Base-by-base conservation (phyloP, 164 flowering plant species). In the Echeveria elegans region DNA sequence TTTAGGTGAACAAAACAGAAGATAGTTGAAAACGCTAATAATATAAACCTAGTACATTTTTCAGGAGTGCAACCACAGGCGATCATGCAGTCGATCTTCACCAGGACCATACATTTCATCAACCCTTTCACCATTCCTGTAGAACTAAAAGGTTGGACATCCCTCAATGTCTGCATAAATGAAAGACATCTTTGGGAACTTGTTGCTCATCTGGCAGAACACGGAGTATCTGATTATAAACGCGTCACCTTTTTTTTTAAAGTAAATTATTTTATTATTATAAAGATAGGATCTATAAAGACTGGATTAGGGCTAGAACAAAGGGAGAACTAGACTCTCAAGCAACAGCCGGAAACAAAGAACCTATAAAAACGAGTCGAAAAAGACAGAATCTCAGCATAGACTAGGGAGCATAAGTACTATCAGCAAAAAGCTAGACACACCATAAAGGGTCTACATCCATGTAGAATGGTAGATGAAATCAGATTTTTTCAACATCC, bases 41-140 rank as follows among this genome's bases (percentile, higher is more conserved):
- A 56, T 26, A 28, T 19, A 29, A 56, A 56, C 26, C 61, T 11
- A 56, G 61, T 10, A 56, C 32, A 53, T 53, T 15, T 28, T 67
- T 80, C 70, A 91, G 36, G 92, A 88, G 70, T 94, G 96, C 76
- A 91, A 74, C 99, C 97, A 94, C n/a, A 94, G 72, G 29, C 97
- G 90, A 66, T 94, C 98, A 68, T 83, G 95, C 45, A 89, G 79
- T 60, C 99, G 75, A 72, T 91, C 88, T 71, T 95, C 99, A 36
- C 99, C 97, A 18, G 86, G 82, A 48, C 97, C 99, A 67, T 80
- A 74, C 99, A 89, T 91, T 80, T 89, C 99, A 75, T 95, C 99
- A 24, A 95, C 99, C 77, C 81, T 81, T 75, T 95, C 97, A 10
- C 99, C 96, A 66, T 95, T 96, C 30, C 92, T 76, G 71, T 81